phyloP scores from a whole-genome alignment of 345 rosid species.

The Gossypium mustelinum region DNA sequence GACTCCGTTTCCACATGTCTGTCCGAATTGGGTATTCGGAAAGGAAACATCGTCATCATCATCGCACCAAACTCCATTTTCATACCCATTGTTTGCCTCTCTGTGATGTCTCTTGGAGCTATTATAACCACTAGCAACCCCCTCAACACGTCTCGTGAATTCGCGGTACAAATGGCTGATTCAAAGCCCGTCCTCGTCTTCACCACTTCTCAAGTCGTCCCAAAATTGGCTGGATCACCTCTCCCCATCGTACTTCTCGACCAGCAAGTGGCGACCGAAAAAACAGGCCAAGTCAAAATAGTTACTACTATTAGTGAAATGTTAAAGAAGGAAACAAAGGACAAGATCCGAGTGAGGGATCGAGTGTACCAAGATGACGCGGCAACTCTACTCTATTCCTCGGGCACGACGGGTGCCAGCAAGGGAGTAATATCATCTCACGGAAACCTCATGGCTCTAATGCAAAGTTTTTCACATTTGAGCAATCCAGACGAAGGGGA shows the following conservation, averaged over 20 bases:
- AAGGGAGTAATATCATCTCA: conserved; percentile 84
- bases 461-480: conserved; percentile 34
- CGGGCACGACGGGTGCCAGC: conserved; percentile 88
- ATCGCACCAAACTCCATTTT: conserved; percentile 84
- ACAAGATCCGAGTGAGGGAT: conserved; percentile 37
- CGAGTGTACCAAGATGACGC: conserved; percentile 70
- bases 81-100: conserved; percentile 88
- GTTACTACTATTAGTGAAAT: conserved; percentile 43
- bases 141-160: conserved; percentile 69
- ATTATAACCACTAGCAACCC: conserved; percentile 81
- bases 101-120: conserved; percentile 93
- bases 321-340: conserved; percentile 38
- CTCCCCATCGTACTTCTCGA: conserved; percentile 62
- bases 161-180: conserved; percentile 55
- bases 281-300: conserved; percentile 22
- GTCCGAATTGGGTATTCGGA: conserved; percentile 64
- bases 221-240: conserved; percentile 44
- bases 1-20: conserved; percentile 61
- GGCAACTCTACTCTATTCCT: conserved; percentile 81
- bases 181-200: conserved; percentile 73
- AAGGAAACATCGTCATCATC: conserved; percentile 75
- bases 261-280: conserved; percentile 5
- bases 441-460: conserved; percentile 63
- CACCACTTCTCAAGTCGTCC: conserved; percentile 48
- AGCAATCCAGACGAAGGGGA: conserved; percentile 29